phyloP scores from a whole-genome alignment of 345 rosid genomes.

The Brassica rapa region DNA sequence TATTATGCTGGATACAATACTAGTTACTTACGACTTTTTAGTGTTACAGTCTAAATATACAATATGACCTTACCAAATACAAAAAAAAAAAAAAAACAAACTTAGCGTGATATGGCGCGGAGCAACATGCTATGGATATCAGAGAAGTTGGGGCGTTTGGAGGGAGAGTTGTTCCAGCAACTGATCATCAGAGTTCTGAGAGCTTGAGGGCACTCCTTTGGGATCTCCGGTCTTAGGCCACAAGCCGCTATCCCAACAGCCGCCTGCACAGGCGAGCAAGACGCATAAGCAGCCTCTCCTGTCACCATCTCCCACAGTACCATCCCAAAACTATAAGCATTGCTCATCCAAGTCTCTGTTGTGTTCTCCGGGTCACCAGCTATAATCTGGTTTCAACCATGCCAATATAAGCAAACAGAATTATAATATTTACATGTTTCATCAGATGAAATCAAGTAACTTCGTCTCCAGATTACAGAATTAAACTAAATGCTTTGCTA shows the following conservation, averaged over 20 bases:
- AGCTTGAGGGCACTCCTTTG: conserved; percentile 84
- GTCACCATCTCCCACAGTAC: conserved; percentile 96
- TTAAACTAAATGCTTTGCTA: conserved; percentile 1
- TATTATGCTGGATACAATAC: not conserved
- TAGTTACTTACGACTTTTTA: not conserved
- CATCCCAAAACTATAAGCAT: conserved; percentile 94
- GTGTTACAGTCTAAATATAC: conserved; percentile 34
- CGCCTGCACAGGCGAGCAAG: conserved; percentile 95
- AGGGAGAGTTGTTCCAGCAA: conserved; percentile 85
- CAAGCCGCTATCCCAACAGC: conserved; percentile 97
- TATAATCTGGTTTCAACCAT: conserved; percentile 64
- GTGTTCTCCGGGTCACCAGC: conserved; percentile 95
- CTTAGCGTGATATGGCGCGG: conserved; percentile 42
- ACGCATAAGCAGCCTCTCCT: conserved; percentile 82
- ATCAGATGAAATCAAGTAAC: not conserved
- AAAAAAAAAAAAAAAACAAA: not conserved
- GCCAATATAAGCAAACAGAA: not conserved
- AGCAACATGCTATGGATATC: conserved; percentile 61
- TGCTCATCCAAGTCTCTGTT: conserved; percentile 96
- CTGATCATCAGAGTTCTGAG: conserved; percentile 70
- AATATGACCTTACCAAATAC: conserved; percentile 3
- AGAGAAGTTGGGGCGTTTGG: conserved; percentile 77
- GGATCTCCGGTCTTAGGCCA: conserved; percentile 89
- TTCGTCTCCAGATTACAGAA: not conserved
- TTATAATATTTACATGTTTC: not conserved